Base-by-base conservation (phyloP, 352 stramenopile genomes). In the Pythium scleroteichum region DNA sequence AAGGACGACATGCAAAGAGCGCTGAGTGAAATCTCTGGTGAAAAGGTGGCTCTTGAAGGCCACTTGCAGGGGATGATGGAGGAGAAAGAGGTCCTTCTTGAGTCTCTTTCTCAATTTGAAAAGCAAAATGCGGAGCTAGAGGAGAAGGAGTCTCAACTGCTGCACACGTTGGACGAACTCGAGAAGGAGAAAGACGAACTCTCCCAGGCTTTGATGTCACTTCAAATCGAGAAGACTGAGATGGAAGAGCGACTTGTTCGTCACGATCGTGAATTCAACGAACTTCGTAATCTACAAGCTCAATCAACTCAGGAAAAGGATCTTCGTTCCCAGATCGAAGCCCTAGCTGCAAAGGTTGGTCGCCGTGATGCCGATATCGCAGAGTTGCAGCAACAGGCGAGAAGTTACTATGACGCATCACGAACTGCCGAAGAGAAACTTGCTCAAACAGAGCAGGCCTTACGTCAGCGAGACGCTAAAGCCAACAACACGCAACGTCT, bases 1-100 rank as follows among this genome's bases (percentile, higher is more conserved):
- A 92, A 88, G 49, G 80, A 90, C 59, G 78, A 84, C 10, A 42
- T 80, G 50, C 85, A 73, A 23, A 75, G 75, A 22, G 82, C 73
- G 8, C 61, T 89, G 20, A 61, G 68, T 38, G 58, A 66, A 0
- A 51, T 88, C 7, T 65, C 68, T n/a, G 72, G 69, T 2, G 78
- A 91, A 47, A 88, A 87, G 39, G 49, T 74, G 3, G 56, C 66
- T 13, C 48, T 89, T 16, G 80, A 90, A 54, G 65, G 63, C 27
- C 78, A 92, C 56, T 22, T 88, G 32, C 65, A 67, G 24, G 56
- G 57, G 8, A 54, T 73, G 29, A 42, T 58, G 17, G 71, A 71
- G 24, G 72, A 79, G 29, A 76, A 74, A 26, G 68, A 71, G 60
- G 38, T 69, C 9, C 47, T 78, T 0, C 10, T 69, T 27, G 59